Evolutionary conservation across 345 rosid genomes (phyloP).

Genomic region (Salix arbutifolia): DNA sequence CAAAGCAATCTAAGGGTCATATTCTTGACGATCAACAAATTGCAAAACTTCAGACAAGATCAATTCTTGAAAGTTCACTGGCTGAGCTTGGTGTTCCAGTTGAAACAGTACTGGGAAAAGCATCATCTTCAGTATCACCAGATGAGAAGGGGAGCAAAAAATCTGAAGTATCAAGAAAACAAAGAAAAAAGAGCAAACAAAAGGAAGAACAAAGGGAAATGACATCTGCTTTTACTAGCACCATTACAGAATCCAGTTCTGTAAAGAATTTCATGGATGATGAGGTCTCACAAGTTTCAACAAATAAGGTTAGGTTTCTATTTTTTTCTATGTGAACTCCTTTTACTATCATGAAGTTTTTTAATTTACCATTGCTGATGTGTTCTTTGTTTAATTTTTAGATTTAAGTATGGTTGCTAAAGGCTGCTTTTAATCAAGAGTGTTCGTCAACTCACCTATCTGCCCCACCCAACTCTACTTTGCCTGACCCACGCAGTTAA

Average conservation of each 20-base stretch:
- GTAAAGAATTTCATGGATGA: conserved; percentile 27
- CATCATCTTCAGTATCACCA: conserved; percentile 29
- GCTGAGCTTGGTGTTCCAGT: conserved; percentile 66
- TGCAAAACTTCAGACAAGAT: conserved; percentile 74
- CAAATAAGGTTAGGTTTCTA: conserved; percentile 45
- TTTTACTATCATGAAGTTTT: background rate
- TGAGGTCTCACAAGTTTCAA: conserved; percentile 35
- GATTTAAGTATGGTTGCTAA: too few species aligned
- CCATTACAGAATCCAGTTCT: conserved; percentile 28
- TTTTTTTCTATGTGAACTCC: background rate
- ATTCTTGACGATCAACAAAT: conserved; percentile 87
- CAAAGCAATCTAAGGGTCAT: conserved; percentile 61
- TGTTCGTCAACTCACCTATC: too few species aligned
- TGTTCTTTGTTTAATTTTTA: background rate
- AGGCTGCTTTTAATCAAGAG: background rate
- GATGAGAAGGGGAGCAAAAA: conserved; percentile 60
- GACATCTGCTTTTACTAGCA: conserved; percentile 32
- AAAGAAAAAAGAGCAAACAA: conserved; percentile 61
- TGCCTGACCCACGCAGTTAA: too few species aligned
- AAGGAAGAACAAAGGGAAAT: conserved; percentile 41
- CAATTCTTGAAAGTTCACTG: conserved; percentile 60
- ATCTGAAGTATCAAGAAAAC: conserved; percentile 49
- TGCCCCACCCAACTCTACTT: too few species aligned
- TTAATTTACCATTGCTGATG: background rate
- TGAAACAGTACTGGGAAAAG: conserved; percentile 33